These are phyloP conservation scores for Gymnopilus dilepis DNA, from an alignment of 768 basidiomycete species.

Conservation along the genomic window DNA sequence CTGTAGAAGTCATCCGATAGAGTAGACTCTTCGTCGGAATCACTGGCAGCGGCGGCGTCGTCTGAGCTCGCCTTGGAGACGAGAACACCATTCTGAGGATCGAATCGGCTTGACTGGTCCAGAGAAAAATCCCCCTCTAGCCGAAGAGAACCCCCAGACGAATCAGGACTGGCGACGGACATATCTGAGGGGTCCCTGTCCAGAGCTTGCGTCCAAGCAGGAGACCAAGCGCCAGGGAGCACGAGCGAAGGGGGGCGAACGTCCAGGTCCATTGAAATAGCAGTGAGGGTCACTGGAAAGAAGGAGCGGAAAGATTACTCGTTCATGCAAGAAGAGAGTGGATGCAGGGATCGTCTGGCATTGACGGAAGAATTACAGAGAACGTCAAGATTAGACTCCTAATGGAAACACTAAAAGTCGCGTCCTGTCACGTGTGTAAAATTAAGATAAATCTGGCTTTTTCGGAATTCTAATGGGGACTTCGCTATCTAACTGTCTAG, in stretches of 20 bases:
- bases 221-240: slow-evolving; percentile 31
- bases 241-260: slow-evolving; percentile 14
- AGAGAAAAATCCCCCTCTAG: background rate
- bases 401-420: slow-evolving; percentile 7
- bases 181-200: slow-evolving; percentile 10
- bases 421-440: slow-evolving; percentile 18
- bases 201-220: slow-evolving; percentile 21
- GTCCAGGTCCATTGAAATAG: background rate
- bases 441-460: background rate
- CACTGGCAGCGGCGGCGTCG: slow-evolving; percentile 1
- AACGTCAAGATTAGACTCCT: slow-evolving; percentile 10
- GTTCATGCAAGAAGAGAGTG: slow-evolving; percentile 1
- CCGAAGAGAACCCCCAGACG: background rate
- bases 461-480: slow-evolving; percentile 1
- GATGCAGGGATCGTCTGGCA: background rate
- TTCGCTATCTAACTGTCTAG: slow-evolving; percentile 8
- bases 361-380: slow-evolving; percentile 1
- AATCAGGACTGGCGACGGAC: slow-evolving; percentile 6
- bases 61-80: slow-evolving; percentile 2
- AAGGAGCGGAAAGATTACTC: background rate
- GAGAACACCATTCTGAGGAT: background rate
- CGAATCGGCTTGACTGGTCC: slow-evolving; percentile 5
- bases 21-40: slow-evolving; percentile 20
- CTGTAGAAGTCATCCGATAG: slow-evolving; percentile 29
- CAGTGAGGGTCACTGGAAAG: background rate